These are phyloP conservation scores for Phytopythium montanum DNA, from an alignment of 352 stramenopile genomes.

Conservation along the genomic window DNA sequence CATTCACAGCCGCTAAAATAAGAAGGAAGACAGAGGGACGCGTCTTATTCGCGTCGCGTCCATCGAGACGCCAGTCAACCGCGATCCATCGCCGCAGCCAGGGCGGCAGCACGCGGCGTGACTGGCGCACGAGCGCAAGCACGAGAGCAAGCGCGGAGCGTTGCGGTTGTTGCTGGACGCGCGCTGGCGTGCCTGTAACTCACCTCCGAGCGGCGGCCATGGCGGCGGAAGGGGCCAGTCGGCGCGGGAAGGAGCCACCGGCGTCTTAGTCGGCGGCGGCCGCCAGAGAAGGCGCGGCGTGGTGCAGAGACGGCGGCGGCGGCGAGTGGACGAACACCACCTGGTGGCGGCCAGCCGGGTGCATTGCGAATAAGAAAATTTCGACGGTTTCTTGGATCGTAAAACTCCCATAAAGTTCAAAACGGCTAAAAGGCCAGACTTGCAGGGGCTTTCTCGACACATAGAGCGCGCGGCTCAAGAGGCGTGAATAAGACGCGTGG, in stretches of 20 bases:
- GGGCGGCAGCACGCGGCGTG: not conserved
- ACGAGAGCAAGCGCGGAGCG: no score
- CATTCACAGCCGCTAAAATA: not conserved
- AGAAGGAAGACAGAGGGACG: constrained; percentile 1
- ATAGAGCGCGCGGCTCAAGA: no score
- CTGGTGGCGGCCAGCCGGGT: no score
- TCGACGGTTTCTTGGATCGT: not conserved
- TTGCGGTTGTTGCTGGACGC: not conserved
- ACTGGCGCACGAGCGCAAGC: not conserved
- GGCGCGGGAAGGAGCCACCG: not conserved
- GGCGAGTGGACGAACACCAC: not conserved
- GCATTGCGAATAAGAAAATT: not conserved
- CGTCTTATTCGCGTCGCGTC: constrained; percentile 2
- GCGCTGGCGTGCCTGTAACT: constrained; percentile 3
- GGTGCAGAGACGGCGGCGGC: not conserved
- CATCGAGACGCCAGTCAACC: not conserved
- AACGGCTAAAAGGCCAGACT: no score
- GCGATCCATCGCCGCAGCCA: not conserved
- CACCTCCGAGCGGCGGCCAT: constrained; percentile 2
- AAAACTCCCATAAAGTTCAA: not conserved
- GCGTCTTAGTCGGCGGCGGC: not conserved
- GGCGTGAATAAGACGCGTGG: no score
- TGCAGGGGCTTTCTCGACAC: no score
- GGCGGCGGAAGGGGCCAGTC: constrained; percentile 8
- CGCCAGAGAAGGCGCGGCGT: not conserved